phyloP scores from a whole-genome alignment of 208 protist genomes.

The Trypanosoma boissoni region DNA sequence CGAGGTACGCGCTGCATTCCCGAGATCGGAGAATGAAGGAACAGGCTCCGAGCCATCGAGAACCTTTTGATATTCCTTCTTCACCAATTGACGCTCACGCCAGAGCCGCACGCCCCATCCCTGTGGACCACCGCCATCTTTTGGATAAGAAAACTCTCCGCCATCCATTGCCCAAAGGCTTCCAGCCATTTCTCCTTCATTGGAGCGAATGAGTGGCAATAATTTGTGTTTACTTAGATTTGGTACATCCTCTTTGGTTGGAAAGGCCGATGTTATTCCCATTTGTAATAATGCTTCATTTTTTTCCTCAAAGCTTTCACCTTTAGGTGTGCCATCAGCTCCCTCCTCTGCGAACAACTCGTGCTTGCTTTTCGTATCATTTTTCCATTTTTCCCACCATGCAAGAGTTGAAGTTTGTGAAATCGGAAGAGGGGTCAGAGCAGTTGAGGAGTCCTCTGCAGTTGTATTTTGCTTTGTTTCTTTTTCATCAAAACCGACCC shows the following conservation, averaged over 20 bases:
- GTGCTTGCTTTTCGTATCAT: conserved; percentile 75
- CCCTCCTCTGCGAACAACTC: conserved; percentile 81
- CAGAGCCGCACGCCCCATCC: conserved; percentile 85
- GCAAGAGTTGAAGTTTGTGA: conserved; percentile 60
- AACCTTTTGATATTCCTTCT: conserved; percentile 60
- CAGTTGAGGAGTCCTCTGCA: conserved; percentile 17
- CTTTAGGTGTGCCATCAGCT: conserved; percentile 76
- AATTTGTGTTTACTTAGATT: conserved; percentile 45
- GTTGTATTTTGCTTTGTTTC: conserved; percentile 11
- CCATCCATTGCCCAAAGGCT: conserved; percentile 84
- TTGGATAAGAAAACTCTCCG: conserved; percentile 83
- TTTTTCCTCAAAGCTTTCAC: conserved; percentile 82
- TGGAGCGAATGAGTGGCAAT: conserved; percentile 53
- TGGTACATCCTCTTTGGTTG: conserved; percentile 60
- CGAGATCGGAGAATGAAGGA: conserved; percentile 51
- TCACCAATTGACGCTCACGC: conserved; percentile 75
- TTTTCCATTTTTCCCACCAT: conserved; percentile 87
- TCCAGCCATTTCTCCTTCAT: conserved; percentile 75
- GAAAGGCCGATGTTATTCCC: conserved; percentile 74
- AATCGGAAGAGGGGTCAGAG: conserved; percentile 49
- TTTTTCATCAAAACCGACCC: conserved; percentile 27
- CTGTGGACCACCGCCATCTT: conserved; percentile 71
- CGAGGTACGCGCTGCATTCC: conserved; percentile 51
- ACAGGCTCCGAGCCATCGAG: conserved; percentile 44
- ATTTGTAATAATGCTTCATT: conserved; percentile 76